Conservation (phyloP, 208 protist genomes). For the Trypanosoma cruzi region DNA sequence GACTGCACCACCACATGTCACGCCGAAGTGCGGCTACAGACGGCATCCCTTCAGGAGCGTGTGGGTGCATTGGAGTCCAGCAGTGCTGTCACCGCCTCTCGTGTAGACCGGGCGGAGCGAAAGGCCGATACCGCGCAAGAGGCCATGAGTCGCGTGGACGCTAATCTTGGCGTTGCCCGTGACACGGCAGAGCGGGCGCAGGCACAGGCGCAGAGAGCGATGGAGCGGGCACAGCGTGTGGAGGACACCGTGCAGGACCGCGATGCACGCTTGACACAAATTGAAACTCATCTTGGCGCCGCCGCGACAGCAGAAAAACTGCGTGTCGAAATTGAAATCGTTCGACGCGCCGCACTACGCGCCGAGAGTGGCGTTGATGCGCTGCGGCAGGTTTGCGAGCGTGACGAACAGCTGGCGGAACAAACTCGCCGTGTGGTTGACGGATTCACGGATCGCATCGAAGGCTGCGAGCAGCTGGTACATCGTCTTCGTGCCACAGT, state of each 20-base stretch:
- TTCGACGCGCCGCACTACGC: slow-evolving; percentile 47
- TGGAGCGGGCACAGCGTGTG: slow-evolving; percentile 49
- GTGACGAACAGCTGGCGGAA: slow-evolving; percentile 51
- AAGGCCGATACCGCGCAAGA: slow-evolving; percentile 68
- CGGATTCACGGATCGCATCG: slow-evolving; percentile 31
- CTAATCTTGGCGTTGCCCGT: slow-evolving; percentile 30
- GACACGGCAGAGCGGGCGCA: slow-evolving; percentile 35
- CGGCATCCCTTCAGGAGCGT: slow-evolving; percentile 48
- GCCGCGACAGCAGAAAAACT: slow-evolving; percentile 58
- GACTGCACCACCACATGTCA: slow-evolving; percentile 50
- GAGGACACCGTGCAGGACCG: slow-evolving; percentile 66
- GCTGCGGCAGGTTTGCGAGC: slow-evolving; percentile 44
- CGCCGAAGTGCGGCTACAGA: slow-evolving; percentile 54
- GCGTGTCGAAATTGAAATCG: slow-evolving; percentile 64
- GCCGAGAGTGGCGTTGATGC: slow-evolving; percentile 70
- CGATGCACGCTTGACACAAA: slow-evolving; percentile 52
- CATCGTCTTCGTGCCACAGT: slow-evolving; percentile 20
- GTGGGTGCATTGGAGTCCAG: slow-evolving; percentile 71
- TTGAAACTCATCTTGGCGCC: slow-evolving; percentile 63
- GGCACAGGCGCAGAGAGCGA: slow-evolving; percentile 37
- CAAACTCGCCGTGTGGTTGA: slow-evolving; percentile 29
- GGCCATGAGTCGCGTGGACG: slow-evolving; percentile 39
- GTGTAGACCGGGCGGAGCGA: slow-evolving; percentile 69
- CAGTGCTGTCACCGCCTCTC: slow-evolving; percentile 44
- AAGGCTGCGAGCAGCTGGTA: slow-evolving; percentile 36